Percentiles rank a stretch among this genome's conserved stretches.
Evolutionary conservation across 2,329 filamentous ascomycete species (phyloP).

Genomic region (Botrytis elliptica): DNA sequence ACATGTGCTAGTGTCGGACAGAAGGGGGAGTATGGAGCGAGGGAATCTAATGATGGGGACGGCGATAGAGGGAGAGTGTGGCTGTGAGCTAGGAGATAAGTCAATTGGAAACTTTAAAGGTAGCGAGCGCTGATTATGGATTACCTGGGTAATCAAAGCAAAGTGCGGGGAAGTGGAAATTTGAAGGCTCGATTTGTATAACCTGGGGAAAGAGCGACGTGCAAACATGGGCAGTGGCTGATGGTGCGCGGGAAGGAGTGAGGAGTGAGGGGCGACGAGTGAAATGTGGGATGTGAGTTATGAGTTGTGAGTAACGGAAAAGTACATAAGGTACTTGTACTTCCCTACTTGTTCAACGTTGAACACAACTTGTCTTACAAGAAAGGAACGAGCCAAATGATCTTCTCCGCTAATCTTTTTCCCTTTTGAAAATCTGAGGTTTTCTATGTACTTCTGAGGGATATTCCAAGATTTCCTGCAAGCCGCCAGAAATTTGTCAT

Average conservation of each 20-base stretch:
- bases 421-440: not conserved
- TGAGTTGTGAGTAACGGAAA: not conserved
- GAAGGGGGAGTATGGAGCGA: not conserved
- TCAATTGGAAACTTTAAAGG: not conserved
- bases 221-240: not conserved
- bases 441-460: not conserved
- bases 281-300: not conserved
- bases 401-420: not conserved
- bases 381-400: not conserved
- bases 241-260: not conserved
- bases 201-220: not conserved
- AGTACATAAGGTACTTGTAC: not conserved
- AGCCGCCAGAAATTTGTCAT: not conserved
- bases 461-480: not conserved
- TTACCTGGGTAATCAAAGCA: not conserved
- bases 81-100: not conserved
- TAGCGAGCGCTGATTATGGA: not conserved
- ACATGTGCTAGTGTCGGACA: not conserved
- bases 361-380: not conserved
- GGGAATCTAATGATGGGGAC: not conserved
- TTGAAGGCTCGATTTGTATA: not conserved
- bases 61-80: not conserved
- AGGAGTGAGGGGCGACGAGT: not conserved
- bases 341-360: not conserved
- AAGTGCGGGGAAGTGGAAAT: not conserved